Evolutionary conservation across 1,284 basidiomycete species (phyloP).

Genomic region (Gymnopus androsaceus): DNA sequence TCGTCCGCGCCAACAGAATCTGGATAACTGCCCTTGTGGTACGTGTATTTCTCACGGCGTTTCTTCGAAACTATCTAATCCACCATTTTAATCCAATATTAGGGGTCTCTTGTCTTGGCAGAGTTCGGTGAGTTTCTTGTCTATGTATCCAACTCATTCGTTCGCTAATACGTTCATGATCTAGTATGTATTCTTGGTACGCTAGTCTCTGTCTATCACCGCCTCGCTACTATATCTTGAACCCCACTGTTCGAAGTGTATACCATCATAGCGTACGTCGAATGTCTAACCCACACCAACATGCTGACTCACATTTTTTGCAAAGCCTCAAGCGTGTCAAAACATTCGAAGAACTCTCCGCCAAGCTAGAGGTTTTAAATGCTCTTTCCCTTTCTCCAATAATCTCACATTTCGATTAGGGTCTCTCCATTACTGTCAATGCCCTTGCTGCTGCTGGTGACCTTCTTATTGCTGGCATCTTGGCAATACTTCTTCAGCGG

Average conservation of each 20-base stretch:
- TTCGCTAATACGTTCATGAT: conserved; percentile 21
- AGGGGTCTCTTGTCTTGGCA: conserved; percentile 23
- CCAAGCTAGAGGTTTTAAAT: conserved; percentile 2
- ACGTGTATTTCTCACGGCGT: neutral
- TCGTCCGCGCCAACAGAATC: too few relatives aligned
- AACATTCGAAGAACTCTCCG: conserved; percentile 5
- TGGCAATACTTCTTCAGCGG: conserved; percentile 42
- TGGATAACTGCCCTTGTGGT: conserved; percentile 26
- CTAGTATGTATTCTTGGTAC: conserved; percentile 13
- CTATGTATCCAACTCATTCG: neutral
- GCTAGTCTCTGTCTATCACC: conserved; percentile 20
- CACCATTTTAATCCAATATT: neutral
- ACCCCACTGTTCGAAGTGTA: conserved; percentile 15
- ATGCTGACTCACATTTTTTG: neutral
- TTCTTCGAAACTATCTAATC: neutral
- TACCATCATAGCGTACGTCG: conserved; percentile 21
- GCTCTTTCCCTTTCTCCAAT: neutral
- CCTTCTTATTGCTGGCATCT: conserved; percentile 41
- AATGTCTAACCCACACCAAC: neutral
- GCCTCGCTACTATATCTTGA: neutral
- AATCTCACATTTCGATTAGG: conserved; percentile 21
- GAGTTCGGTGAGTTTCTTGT: conserved; percentile 23
- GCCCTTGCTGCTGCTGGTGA: conserved; percentile 43
- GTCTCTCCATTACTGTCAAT: conserved; percentile 47
- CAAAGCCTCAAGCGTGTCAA: conserved; percentile 10